Conservation (phyloP, 768 basidiomycete species). For the Leccinum imitatum region DNA sequence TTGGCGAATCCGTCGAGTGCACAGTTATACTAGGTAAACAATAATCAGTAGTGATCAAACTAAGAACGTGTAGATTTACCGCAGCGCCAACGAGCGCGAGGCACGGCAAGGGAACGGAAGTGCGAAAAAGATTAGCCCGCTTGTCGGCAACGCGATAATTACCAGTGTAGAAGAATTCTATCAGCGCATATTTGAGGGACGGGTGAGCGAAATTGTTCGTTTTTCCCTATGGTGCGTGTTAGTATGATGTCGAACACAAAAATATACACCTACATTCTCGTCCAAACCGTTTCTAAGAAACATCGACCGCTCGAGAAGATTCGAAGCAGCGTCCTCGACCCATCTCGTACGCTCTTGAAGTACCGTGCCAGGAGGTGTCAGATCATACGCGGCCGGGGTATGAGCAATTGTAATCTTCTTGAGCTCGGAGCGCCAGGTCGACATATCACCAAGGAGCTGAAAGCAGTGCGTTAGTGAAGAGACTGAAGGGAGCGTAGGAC, state of each 20-base stretch:
- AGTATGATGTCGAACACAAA: not conserved
- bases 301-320: not conserved
- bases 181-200: not conserved
- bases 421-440: not conserved
- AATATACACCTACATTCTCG: not conserved
- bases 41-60: too few species aligned
- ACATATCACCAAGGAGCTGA: not conserved
- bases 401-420: not conserved
- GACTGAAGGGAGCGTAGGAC: not conserved
- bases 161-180: not conserved
- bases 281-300: not conserved
- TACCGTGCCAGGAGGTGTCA: not conserved
- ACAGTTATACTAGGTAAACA: not conserved
- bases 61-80: too few species aligned
- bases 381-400: not conserved
- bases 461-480: too few species aligned
- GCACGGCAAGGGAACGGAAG: not conserved
- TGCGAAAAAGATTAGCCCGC: not conserved
- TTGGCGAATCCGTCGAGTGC: not conserved
- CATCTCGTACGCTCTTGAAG: not conserved
- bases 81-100: not conserved
- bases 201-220: not conserved
- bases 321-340: not conserved
- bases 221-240: not conserved
- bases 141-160: not conserved